Base-by-base conservation (phyloP, 441 rosid species). In the Viola pubescens region DNA sequence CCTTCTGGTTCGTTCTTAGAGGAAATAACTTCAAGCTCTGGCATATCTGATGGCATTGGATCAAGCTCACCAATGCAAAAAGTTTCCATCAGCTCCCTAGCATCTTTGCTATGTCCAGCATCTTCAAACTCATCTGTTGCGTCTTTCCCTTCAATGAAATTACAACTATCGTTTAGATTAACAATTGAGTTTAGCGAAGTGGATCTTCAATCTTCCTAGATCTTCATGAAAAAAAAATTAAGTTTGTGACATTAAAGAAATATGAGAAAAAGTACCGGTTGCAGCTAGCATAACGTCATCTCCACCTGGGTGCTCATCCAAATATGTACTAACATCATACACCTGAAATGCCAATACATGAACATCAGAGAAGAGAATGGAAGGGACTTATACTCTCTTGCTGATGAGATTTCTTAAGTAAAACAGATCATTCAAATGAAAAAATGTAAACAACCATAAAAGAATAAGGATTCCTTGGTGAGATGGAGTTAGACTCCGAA, bases 231-330 rank as follows among this genome's bases (percentile, higher is more conserved):
- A 10, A n/a, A n/a, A 26, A 26, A 26, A 26, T 38, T 19, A 54
- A 19, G 13, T 60, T 39, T 54, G 44, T 43, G 26, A 10, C 40
- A 26, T 7, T 40, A 19, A 53, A 52, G 44, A 58, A 45, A 61
- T 2, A 54, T 54, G 56, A 48, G 34, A 26, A 26, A 26, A 47
- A 60, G 40, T 79, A 87, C 97, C 95, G 2, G 85, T 75, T 49
- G 70, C 79, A 26, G 75, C 90, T 57, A 92, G 80, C 67, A 92
- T 73, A 47, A 89, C 94, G 74, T 92, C 97, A 48, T 92, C 94
- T 67, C 98, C 98, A 10, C 98, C 98, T 0, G 97, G 98, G 66
- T 89, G 98, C 47, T 85, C 98, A 46, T 92, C 95, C 82, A 89
- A 70, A 60, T 87, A 89, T 3, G 88, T 71, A 65, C 79, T 75